Percentiles rank a stretch among this genome's conserved stretches.
These are phyloP conservation scores for Lactarius sanguifluus DNA, from an alignment of 768 basidiomycete genomes.

Conservation along the genomic window DNA sequence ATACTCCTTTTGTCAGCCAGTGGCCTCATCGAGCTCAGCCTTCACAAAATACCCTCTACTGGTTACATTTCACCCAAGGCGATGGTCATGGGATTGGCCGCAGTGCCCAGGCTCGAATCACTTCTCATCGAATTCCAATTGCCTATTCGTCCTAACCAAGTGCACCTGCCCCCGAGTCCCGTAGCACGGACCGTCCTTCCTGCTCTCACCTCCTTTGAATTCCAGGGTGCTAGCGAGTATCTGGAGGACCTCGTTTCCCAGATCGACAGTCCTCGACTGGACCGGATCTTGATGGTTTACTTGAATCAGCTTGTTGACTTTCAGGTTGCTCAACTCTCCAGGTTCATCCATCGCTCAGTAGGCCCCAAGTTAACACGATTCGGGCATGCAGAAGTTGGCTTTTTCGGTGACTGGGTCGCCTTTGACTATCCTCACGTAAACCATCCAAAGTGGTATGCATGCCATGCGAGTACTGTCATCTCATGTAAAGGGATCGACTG, in stretches of 20 bases:
- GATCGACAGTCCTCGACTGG: background rate
- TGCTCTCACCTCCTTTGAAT: background rate
- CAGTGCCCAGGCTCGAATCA: background rate
- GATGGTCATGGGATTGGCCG: background rate
- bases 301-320: background rate
- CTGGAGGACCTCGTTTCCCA: background rate
- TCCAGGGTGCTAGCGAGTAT: background rate
- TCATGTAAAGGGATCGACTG: no score
- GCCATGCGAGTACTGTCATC: no score
- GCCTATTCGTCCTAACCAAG: no score
- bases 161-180: background rate
- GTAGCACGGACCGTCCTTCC: background rate
- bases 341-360: background rate
- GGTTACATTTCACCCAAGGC: conserved; percentile 10
- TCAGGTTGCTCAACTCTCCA: background rate
- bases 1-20: background rate
- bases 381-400: no score
- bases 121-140: background rate
- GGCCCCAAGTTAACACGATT: background rate
- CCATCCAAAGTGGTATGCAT: no score
- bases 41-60: background rate
- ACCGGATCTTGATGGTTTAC: background rate
- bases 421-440: no score
- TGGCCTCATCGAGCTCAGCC: background rate
- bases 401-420: no score